phyloP scores from a whole-genome alignment of 2,329 filamentous ascomycete species.

The Cadophora sp. region DNA sequence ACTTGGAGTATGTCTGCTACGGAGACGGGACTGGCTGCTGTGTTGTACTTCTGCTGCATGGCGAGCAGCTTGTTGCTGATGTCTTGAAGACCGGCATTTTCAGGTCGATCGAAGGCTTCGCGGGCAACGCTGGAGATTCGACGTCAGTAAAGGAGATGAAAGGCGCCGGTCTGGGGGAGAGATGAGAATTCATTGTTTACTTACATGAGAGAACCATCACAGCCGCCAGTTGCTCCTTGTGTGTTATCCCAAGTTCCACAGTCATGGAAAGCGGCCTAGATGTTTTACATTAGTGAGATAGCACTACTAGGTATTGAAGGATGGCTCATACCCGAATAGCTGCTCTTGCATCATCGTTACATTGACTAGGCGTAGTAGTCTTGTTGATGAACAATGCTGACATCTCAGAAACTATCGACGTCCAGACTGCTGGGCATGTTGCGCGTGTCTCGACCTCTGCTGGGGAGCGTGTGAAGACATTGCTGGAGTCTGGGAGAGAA shows the following conservation, averaged over 20 bases:
- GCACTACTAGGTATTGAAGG: neutral
- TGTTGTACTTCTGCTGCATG: constrained; percentile 25
- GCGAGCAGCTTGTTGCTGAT: constrained; percentile 26
- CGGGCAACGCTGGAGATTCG: neutral
- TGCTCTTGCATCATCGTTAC: constrained; percentile 34
- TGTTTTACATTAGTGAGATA: neutral
- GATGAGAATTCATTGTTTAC: neutral
- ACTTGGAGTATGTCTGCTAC: constrained; percentile 34
- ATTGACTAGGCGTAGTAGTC: constrained; percentile 23
- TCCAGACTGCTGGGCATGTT: constrained; percentile 5
- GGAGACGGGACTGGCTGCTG: constrained; percentile 8
- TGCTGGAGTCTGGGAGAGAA: constrained; percentile 1
- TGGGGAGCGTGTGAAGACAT: neutral
- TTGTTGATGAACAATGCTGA: constrained; percentile 26
- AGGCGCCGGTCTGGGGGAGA: neutral
- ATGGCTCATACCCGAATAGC: constrained; percentile 30
- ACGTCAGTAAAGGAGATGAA: neutral
- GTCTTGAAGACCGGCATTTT: constrained; percentile 35
- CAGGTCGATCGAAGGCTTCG: constrained; percentile 19
- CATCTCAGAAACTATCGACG: constrained; percentile 5
- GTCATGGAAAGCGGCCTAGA: constrained; percentile 32
- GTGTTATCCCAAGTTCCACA: constrained; percentile 30
- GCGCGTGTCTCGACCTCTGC: neutral
- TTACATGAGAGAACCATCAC: constrained; percentile 32
- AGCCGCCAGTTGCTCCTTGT: constrained; percentile 30